A percentile compares a stretch with the other conserved stretches of the same genome.
phyloP scores from a whole-genome alignment of 192 early-diverging fungal genomes.

The Linnemannia hyalina region DNA sequence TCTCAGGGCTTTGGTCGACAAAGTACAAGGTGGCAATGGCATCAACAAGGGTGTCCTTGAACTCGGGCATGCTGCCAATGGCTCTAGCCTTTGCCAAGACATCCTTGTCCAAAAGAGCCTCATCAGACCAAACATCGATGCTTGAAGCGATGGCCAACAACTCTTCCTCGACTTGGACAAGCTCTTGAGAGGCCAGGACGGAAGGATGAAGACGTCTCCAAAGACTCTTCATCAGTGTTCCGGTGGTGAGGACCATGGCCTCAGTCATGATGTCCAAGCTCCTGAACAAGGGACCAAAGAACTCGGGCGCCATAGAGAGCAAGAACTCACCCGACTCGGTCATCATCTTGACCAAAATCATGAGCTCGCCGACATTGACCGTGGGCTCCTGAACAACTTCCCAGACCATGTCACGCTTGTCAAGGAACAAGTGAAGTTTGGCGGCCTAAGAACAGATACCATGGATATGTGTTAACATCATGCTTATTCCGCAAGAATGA shows the following conservation, averaged over 20 bases:
- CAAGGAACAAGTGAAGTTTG: conserved; percentile 61
- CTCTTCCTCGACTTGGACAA: conserved; percentile 61
- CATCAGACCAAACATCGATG: conserved; percentile 54
- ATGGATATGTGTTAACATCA: background rate
- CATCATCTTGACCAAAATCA: conserved; percentile 64
- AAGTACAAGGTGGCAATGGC: conserved; percentile 78
- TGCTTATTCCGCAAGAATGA: background rate
- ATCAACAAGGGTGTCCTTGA: conserved; percentile 75
- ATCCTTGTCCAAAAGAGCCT: conserved; percentile 40
- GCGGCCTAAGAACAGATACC: conserved; percentile 13
- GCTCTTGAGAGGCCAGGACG: conserved; percentile 56
- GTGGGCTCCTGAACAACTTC: conserved; percentile 44
- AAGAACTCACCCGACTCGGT: conserved; percentile 38
- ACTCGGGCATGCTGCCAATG: conserved; percentile 56
- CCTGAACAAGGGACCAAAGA: conserved; percentile 52
- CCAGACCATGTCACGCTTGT: conserved; percentile 68
- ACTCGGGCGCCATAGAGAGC: conserved; percentile 36
- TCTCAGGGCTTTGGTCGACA: conserved; percentile 67
- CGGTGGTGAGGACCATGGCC: conserved; percentile 54
- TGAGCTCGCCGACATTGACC: conserved; percentile 67
- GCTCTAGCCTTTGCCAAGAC: conserved; percentile 47
- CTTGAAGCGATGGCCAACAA: conserved; percentile 40
- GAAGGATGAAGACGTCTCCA: conserved; percentile 69
- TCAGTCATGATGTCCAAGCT: conserved; percentile 45
- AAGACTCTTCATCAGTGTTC: conserved; percentile 65